Conservation (phyloP, 768 basidiomycete genomes). For the Boletus fagicola region DNA sequence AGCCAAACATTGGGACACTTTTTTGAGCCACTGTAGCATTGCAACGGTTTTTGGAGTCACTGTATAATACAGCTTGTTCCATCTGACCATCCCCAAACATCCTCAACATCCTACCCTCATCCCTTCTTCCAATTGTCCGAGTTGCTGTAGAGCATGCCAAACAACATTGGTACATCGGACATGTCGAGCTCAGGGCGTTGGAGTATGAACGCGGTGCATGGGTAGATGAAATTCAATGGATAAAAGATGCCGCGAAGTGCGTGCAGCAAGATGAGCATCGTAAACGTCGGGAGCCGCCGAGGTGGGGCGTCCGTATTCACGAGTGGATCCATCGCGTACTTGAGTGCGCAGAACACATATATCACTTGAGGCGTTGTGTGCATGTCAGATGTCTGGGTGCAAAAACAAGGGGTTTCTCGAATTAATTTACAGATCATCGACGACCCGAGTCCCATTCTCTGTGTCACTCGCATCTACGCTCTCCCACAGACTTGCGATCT, state of each 20-base stretch:
- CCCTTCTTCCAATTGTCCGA: conserved; percentile 83
- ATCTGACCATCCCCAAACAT: conserved; percentile 82
- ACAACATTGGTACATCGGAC: conserved; percentile 88
- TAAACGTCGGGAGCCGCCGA: conserved; percentile 68
- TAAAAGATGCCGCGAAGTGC: conserved; percentile 80
- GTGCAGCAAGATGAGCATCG: conserved; percentile 80
- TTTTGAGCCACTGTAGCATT: too few relatives aligned
- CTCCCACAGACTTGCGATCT: conserved; percentile 60
- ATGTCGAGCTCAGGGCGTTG: conserved; percentile 82
- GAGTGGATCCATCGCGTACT: conserved; percentile 12
- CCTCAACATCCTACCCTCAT: conserved; percentile 81
- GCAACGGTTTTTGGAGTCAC: too few relatives aligned
- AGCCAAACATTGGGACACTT: too few relatives aligned
- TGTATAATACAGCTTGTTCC: too few relatives aligned
- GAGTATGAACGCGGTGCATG: conserved; percentile 82
- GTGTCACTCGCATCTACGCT: conserved; percentile 58
- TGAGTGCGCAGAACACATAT: conserved; percentile 54
- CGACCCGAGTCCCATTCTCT: not conserved
- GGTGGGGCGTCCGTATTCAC: conserved; percentile 49
- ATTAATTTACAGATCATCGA: not conserved
- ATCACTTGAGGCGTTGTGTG: conserved; percentile 75
- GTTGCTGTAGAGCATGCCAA: conserved; percentile 79
- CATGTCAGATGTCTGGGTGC: conserved; percentile 54
- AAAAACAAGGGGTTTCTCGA: not conserved
- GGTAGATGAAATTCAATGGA: conserved; percentile 86